phyloP scores from a whole-genome alignment of 129 eudicot genomes.

The Centella asiatica region DNA sequence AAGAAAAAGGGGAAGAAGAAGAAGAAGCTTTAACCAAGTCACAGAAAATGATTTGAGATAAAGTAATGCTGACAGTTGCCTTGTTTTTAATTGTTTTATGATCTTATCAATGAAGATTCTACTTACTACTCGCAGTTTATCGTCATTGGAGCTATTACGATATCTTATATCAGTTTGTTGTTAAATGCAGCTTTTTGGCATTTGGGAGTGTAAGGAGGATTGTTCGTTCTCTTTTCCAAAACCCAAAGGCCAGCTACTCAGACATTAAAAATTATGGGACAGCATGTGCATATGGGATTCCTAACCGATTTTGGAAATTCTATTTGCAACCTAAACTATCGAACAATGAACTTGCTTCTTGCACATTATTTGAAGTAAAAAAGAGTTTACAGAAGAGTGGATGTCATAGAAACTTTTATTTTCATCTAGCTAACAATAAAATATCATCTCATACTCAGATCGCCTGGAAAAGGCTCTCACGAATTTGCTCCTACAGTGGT shows the following conservation, averaged over 20 bases:
- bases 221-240: conserved; percentile 31
- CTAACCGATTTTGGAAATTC: conserved; percentile 21
- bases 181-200: conserved; percentile 42
- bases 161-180: conserved; percentile 2
- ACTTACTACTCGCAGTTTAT: too few relatives aligned
- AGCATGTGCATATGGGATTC: conserved; percentile 27
- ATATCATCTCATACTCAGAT: conserved; percentile 47
- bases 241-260: conserved; percentile 18
- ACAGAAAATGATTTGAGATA: too few relatives aligned
- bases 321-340: conserved; percentile 29
- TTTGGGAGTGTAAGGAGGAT: conserved; percentile 31
- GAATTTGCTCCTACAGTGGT: conserved; percentile 27
- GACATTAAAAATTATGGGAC: conserved; percentile 21
- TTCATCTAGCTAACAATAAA: conserved; percentile 26
- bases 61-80: too few relatives aligned
- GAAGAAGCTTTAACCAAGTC: too few relatives aligned
- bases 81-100: too few relatives aligned
- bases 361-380: conserved; percentile 24
- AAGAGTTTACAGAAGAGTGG: conserved; percentile 28
- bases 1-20: too few relatives aligned
- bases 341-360: conserved; percentile 20
- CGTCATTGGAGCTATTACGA: too few relatives aligned
- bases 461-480: conserved; percentile 52
- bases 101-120: too few relatives aligned
- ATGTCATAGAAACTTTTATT: conserved; percentile 19